These are phyloP conservation scores for Caryopteris hybrid DNA, from an alignment of 305 asterid species.

Conservation along the genomic window DNA sequence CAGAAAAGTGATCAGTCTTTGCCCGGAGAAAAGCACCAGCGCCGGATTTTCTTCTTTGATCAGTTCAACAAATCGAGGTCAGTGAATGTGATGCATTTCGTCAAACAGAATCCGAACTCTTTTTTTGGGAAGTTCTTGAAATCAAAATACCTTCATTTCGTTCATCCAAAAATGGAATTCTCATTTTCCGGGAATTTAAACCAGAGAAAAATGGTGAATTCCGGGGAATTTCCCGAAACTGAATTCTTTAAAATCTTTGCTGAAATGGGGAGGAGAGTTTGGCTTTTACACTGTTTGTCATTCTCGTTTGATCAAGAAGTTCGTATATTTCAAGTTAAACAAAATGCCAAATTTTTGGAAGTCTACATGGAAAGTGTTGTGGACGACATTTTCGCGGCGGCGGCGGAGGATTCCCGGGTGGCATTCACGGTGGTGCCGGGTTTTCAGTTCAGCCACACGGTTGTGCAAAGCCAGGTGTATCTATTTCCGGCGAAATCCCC, in stretches of 20 bases:
- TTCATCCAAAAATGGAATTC: conserved; percentile 58
- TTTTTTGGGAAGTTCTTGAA: conserved; percentile 41
- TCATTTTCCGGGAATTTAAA: conserved; percentile 48
- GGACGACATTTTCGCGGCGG: conserved; percentile 39
- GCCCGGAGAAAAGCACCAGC: conserved; percentile 17
- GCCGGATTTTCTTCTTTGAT: conserved; percentile 45
- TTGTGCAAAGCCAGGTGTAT: conserved; percentile 70
- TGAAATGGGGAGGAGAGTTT: conserved; percentile 50
- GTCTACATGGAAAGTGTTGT: conserved; percentile 63
- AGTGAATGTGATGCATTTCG: conserved; percentile 33
- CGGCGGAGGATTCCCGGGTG: conserved; percentile 37
- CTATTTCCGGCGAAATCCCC: conserved; percentile 24
- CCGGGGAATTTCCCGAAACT: conserved; percentile 45
- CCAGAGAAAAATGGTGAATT: conserved; percentile 39
- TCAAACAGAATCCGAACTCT: conserved; percentile 46
- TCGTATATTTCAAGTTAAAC: conserved; percentile 39
- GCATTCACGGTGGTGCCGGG: conserved; percentile 75
- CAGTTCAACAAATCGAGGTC: conserved; percentile 54
- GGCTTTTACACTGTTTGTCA: conserved; percentile 60
- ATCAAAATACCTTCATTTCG: conserved; percentile 42
- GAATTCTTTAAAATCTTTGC: conserved; percentile 49
- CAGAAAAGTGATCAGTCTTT: conserved; percentile 21
- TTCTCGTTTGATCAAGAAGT: conserved; percentile 47
- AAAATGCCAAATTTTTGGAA: conserved; percentile 48
- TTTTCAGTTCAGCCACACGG: conserved; percentile 44